phyloP scores from a whole-genome alignment of 495 filamentous ascomycete genomes.

The Pseudoneurospora amorphoporcata region DNA sequence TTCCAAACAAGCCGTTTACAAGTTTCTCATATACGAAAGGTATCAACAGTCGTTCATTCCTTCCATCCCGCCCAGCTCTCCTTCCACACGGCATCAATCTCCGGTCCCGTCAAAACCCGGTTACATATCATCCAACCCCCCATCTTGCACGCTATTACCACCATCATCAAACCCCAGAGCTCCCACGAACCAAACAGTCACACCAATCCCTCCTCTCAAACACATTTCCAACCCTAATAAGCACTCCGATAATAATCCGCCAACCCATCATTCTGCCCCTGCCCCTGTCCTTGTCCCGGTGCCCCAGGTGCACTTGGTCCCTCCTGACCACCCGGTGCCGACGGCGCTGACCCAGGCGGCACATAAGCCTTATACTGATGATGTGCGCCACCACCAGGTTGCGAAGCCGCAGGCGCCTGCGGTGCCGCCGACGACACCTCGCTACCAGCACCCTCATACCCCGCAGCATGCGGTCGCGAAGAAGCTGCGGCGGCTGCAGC shows the following conservation, averaged over 20 bases:
- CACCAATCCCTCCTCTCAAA: not conserved
- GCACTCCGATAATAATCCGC: not conserved
- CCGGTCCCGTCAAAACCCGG: not conserved
- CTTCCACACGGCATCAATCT: not conserved
- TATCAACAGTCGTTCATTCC: not conserved
- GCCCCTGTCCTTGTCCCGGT: not conserved
- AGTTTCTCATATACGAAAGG: too few relatives aligned
- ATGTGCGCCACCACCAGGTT: not conserved
- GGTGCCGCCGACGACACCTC: not conserved
- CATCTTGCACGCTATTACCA: not conserved
- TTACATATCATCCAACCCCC: not conserved
- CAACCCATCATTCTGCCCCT: not conserved
- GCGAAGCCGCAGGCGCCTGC: not conserved
- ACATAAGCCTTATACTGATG: constrained; percentile 28
- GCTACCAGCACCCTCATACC: not conserved
- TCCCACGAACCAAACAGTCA: not conserved
- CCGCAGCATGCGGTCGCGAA: not conserved
- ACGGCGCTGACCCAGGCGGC: constrained; percentile 10
- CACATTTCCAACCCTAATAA: not conserved
- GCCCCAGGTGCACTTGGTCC: constrained; percentile 11
- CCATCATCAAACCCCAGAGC: not conserved
- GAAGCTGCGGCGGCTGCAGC: constrained; percentile 25
- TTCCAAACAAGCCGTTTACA: not conserved
- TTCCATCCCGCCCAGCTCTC: not conserved
- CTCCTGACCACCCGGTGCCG: not conserved